Evolutionary conservation across 2,329 filamentous ascomycete genomes (phyloP), one percentile per base, ranked within the genome.

Genomic region (Sporothrix schenckii): DNA sequence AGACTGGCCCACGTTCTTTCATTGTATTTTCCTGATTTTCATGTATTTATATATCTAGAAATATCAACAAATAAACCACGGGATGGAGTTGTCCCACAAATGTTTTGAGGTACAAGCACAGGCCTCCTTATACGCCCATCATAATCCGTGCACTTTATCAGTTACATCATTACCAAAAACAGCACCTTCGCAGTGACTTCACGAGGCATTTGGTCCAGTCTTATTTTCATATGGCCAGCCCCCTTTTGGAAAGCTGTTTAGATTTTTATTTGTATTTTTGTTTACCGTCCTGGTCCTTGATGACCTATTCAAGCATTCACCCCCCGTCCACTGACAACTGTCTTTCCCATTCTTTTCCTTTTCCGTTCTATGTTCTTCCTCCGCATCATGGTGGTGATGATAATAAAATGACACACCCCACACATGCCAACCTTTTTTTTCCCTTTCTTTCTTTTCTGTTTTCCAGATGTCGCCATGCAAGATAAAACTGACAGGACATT

Each of bases 391-490:
- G 61, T 34, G 60, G 24, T 30, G 44, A 24, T 66, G 61, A 66
- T 66, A 50, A 24, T 50, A 66, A 50, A 66, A 52, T 66, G 61
- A 66, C 61, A 66, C 61, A 66, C 61, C 44, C 13, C 44, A 52
- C 61, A 39, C 61, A 24, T 44, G 44, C 34, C 27, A 39, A 19
- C 54, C 30, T 27, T 16, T 24, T 13, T 47, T 49, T 19, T 3
- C 14, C 16, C 7, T 49, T 65, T 4, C 14, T 11, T 19, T 27
- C 10, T 14, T 49, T 65, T 4, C 7, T 13, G 16, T 16, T 44
- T 63, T 63, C 27, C 39, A 63, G 4, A 47, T 10, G 58, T 63
- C 39, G 56, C 56, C 56, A 44, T 44, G 56, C 56, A 44, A 61
- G 19, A 41, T 9, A 24, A 54, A 63, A 63, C 24, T 63, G 58